Percentiles rank a stretch among this genome's conserved stretches.
Evolutionary conservation across 176 grass and related monocot species (phyloP).

Genomic region (Avena atlantica): DNA sequence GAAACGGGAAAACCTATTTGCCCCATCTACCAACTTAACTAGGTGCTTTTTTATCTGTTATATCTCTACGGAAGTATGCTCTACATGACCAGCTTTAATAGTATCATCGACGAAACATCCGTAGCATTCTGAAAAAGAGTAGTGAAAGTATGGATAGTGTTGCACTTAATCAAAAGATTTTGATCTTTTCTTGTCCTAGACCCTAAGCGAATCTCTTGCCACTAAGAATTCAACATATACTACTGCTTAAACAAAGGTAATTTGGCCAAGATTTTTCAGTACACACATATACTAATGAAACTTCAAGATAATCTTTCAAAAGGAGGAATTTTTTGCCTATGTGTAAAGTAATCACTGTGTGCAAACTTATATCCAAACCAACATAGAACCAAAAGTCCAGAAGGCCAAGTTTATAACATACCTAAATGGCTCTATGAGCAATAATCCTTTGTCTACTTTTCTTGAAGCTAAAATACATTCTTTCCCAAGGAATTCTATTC

Average conservation of each 20-base stretch:
- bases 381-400: background rate
- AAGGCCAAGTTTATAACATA: no score
- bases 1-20: background rate
- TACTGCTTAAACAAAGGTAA: background rate
- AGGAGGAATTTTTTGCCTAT: background rate
- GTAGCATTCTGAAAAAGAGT: background rate
- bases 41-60: background rate
- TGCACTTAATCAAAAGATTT: background rate
- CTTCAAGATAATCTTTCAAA: background rate
- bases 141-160: background rate
- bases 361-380: background rate
- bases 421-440: no score
- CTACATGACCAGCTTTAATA: background rate
- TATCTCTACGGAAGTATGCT: background rate
- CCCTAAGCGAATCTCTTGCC: background rate
- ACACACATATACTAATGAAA: background rate
- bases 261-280: background rate
- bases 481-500: constrained; percentile 91
- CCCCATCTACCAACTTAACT: no score
- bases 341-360: background rate
- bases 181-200: background rate
- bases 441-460: no score
- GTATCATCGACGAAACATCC: background rate
- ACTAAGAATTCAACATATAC: background rate
- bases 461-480: constrained; percentile 82